phyloP scores from a whole-genome alignment of 2,329 filamentous ascomycete species.

The Curvularia lunata region DNA sequence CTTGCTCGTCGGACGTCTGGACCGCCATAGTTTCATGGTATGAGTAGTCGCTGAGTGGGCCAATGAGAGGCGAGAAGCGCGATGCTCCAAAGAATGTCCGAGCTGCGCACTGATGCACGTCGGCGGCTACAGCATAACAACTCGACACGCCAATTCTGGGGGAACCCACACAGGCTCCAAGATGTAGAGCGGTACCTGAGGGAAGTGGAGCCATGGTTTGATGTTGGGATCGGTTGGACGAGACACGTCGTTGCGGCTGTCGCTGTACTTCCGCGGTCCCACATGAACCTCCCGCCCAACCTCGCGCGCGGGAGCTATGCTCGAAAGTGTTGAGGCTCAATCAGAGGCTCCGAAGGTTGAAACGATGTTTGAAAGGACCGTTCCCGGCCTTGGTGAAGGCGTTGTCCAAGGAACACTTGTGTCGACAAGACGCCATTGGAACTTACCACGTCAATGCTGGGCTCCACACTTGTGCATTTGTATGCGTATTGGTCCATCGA shows the following conservation, averaged over 20 bases:
- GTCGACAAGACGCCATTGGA: conserved; percentile 32
- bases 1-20: conserved; percentile 39
- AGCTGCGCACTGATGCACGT: conserved; percentile 42
- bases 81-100: conserved; percentile 44
- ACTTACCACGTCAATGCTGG: conserved; percentile 29
- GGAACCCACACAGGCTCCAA: conserved; percentile 37
- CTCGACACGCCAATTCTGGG: conserved; percentile 32
- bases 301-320: conserved; percentile 50
- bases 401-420: conserved; percentile 33
- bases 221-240: conserved; percentile 37
- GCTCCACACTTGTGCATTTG: conserved; percentile 9
- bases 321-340: conserved; percentile 48
- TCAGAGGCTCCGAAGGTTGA: conserved; percentile 33
- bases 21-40: conserved; percentile 44
- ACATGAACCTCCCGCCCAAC: conserved; percentile 38
- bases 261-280: conserved; percentile 43
- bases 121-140: conserved; percentile 46
- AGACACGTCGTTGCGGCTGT: conserved; percentile 37
- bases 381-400: conserved; percentile 24
- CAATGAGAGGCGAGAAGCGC: conserved; percentile 42
- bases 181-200: conserved; percentile 24
- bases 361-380: conserved; percentile 16
- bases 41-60: conserved; percentile 48
- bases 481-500: conserved; percentile 11
- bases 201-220: conserved; percentile 31